phyloP scores from a whole-genome alignment of 2,329 filamentous ascomycete genomes.

The Phialophora verrucosa region DNA sequence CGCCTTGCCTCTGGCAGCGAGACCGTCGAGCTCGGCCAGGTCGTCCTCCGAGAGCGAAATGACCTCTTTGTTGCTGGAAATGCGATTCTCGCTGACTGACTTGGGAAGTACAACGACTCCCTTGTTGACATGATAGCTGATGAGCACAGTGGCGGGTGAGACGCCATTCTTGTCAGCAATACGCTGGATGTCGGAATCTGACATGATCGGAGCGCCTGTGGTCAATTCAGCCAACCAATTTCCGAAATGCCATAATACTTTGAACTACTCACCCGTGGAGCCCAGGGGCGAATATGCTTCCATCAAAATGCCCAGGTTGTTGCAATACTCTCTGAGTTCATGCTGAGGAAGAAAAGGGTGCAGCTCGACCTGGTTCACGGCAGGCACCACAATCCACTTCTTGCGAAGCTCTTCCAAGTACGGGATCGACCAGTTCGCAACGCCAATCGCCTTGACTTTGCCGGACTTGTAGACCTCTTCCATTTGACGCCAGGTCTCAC shows the following conservation, averaged over 20 bases:
- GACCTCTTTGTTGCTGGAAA: slow-evolving; percentile 20
- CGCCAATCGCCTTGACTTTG: slow-evolving; percentile 68
- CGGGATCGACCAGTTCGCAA: slow-evolving; percentile 68
- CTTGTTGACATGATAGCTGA: slow-evolving; percentile 28
- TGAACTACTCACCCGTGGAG: slow-evolving; percentile 14
- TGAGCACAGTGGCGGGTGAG: slow-evolving; percentile 20
- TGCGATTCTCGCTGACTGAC: slow-evolving; percentile 18
- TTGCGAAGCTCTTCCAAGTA: slow-evolving; percentile 50
- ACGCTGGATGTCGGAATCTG: slow-evolving; percentile 22
- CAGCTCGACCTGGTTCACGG: slow-evolving; percentile 41
- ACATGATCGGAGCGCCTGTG: slow-evolving; percentile 24
- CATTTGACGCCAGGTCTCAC: slow-evolving; percentile 46
- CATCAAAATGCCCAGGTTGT: slow-evolving; percentile 13
- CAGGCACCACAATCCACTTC: slow-evolving; percentile 43
- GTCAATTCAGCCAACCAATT: slow-evolving; percentile 53
- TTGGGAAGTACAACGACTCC: slow-evolving; percentile 26
- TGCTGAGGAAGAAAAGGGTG: slow-evolving; percentile 44
- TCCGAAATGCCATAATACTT: background rate
- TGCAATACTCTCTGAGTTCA: slow-evolving; percentile 38
- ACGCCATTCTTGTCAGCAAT: slow-evolving; percentile 24
- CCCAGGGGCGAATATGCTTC: slow-evolving; percentile 31
- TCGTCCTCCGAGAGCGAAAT: slow-evolving; percentile 31
- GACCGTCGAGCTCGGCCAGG: slow-evolving; percentile 40
- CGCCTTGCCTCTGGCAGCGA: slow-evolving; percentile 44
- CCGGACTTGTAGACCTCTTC: slow-evolving; percentile 60